Evolutionary conservation across 2,329 filamentous ascomycete genomes (phyloP).

Genomic region (Paecilomyces dactylethromorphus): DNA sequence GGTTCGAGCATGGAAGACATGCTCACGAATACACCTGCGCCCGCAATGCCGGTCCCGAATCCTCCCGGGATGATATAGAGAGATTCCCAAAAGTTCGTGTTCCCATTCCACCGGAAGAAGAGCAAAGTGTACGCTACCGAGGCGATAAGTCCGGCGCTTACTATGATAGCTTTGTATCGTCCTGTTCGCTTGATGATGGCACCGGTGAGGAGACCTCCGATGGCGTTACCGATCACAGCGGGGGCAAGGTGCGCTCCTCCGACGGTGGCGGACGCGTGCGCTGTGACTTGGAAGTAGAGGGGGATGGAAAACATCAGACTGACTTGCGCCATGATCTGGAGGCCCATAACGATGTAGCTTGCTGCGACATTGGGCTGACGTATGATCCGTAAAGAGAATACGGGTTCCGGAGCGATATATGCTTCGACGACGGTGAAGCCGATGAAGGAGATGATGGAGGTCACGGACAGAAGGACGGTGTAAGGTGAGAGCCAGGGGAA

Average conservation of each 20-base stretch:
- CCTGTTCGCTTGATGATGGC: constrained; percentile 53
- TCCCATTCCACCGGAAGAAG: constrained; percentile 52
- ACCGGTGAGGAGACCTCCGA: constrained; percentile 56
- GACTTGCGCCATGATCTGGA: constrained; percentile 54
- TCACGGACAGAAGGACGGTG: constrained; percentile 12
- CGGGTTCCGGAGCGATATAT: constrained; percentile 25
- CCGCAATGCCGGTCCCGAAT: constrained; percentile 44
- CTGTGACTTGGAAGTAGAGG: constrained; percentile 62
- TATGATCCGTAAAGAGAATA: constrained; percentile 30
- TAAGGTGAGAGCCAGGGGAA: constrained; percentile 24
- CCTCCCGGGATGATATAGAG: constrained; percentile 55
- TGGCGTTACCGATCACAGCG: constrained; percentile 60
- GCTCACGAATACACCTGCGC: constrained; percentile 43
- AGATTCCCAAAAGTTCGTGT: constrained; percentile 50
- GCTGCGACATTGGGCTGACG: constrained; percentile 20
- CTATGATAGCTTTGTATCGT: constrained; percentile 50
- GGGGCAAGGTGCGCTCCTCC: constrained; percentile 60
- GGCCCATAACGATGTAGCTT: constrained; percentile 37
- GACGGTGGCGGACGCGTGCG: constrained; percentile 49
- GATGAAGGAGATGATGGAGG: constrained; percentile 4
- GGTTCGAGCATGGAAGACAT: constrained; percentile 42
- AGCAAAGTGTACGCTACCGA: constrained; percentile 48
- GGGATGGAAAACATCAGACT: constrained; percentile 61
- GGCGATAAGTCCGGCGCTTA: constrained; percentile 45
- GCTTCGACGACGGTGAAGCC: constrained; percentile 25